Percentiles rank a stretch among this genome's conserved stretches.
Evolutionary conservation across 148 eudicot species (phyloP).

Genomic region (Arbutus unedo): DNA sequence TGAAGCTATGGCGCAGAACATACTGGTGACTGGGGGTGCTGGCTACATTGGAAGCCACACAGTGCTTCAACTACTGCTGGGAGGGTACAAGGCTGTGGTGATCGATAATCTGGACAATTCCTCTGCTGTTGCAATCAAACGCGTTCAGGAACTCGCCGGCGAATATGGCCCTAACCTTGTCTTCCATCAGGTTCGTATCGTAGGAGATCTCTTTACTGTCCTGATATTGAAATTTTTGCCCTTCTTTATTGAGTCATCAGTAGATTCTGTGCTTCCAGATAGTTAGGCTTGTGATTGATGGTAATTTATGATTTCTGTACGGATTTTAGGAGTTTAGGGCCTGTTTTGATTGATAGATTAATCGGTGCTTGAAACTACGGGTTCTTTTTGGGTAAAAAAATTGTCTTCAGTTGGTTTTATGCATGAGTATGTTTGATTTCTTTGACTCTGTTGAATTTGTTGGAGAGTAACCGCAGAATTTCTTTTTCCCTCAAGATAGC

Average conservation of each 20-base stretch:
- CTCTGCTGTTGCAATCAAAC: conserved; percentile 59
- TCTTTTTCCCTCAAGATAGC: too few relatives aligned
- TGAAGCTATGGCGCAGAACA: conserved; percentile 32
- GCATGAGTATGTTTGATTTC: too few relatives aligned
- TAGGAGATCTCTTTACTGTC: not conserved
- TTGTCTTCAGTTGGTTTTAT: too few relatives aligned
- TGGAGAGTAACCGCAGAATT: too few relatives aligned
- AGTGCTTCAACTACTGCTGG: conserved; percentile 61
- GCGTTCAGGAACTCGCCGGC: conserved; percentile 80
- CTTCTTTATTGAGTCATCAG: not conserved
- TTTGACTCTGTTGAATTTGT: too few relatives aligned
- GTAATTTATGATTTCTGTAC: not conserved
- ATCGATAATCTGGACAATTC: conserved; percentile 85
- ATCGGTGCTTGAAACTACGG: too few relatives aligned
- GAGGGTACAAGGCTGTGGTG: conserved; percentile 68
- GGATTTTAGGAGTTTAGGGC: too few relatives aligned
- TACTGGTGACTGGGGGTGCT: conserved; percentile 92
- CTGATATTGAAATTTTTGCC: too few relatives aligned
- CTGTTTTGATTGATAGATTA: too few relatives aligned
- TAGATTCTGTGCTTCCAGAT: not conserved
- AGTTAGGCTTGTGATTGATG: not conserved
- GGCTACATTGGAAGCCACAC: conserved; percentile 98
- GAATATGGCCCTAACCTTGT: conserved; percentile 48
- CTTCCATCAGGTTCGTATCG: conserved; percentile 54
- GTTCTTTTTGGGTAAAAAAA: too few relatives aligned